phyloP scores from a whole-genome alignment of 257 asterid genomes.

The Avicennia marina region DNA sequence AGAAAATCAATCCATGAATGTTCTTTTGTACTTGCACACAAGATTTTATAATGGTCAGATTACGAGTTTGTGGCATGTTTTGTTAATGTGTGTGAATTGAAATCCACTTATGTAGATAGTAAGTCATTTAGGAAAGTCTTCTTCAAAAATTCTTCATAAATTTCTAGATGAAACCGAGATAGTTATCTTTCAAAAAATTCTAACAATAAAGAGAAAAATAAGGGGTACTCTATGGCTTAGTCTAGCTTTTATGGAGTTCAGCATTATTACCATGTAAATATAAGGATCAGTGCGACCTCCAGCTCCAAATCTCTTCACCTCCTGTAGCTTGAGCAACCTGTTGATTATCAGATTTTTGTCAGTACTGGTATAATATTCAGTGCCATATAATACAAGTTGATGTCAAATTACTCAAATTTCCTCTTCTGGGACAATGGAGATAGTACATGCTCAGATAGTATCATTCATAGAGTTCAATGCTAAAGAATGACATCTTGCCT shows the following conservation, averaged over 20 bases:
- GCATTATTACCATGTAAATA: conserved; percentile 61
- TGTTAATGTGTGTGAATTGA: neutral
- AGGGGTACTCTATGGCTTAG: too few relatives aligned
- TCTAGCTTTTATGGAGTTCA: too few relatives aligned
- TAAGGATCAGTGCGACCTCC: conserved; percentile 90
- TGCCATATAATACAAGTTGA: neutral
- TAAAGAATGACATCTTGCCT: neutral
- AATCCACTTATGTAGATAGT: too few relatives aligned
- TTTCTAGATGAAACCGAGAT: too few relatives aligned
- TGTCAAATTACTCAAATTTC: neutral
- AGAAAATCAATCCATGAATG: neutral
- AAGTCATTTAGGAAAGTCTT: too few relatives aligned
- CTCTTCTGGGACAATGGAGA: too few relatives aligned
- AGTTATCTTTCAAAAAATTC: too few relatives aligned
- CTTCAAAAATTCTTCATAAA: too few relatives aligned
- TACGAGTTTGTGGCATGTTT: neutral
- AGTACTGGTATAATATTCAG: neutral
- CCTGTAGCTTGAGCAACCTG: conserved; percentile 72
- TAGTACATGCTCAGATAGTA: neutral
- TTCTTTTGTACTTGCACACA: neutral
- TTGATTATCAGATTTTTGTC: conserved; percentile 16
- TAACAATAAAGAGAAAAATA: too few relatives aligned
- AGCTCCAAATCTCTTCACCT: conserved; percentile 78
- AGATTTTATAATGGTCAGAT: neutral
- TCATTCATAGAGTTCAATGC: neutral